phyloP scores from a whole-genome alignment of 148 eudicot species.

The Arctostaphylos glauca region DNA sequence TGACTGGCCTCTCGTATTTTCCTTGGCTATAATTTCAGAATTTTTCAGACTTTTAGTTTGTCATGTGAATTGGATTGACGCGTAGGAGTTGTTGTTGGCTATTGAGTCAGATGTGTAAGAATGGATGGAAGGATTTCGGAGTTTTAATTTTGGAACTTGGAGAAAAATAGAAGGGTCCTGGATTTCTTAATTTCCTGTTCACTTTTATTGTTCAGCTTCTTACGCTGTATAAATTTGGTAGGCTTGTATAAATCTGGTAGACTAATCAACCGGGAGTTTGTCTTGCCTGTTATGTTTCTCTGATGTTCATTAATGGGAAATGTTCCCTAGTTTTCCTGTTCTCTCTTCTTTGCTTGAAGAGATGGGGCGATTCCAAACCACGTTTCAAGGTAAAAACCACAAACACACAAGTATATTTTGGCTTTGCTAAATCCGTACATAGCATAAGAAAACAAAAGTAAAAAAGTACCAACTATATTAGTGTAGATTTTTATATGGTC shows the following conservation, averaged over 20 bases:
- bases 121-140: neutral
- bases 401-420: too few relatives aligned
- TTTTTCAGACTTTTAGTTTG: neutral
- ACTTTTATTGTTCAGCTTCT: neutral
- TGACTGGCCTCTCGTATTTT: neutral
- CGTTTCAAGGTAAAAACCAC: neutral
- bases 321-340: neutral
- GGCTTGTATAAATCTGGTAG: neutral
- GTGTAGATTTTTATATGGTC: too few relatives aligned
- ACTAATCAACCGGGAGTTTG: too few relatives aligned
- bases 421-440: too few relatives aligned
- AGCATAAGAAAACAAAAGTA: too few relatives aligned
- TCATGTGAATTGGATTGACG: slow-evolving; percentile 3
- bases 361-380: neutral
- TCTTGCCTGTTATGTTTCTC: neutral
- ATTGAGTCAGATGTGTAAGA: neutral
- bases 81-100: slow-evolving; percentile 7
- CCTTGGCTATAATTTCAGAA: neutral
- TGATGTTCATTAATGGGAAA: neutral
- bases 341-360: neutral
- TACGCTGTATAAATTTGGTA: neutral
- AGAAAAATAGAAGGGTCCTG: neutral
- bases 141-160: neutral
- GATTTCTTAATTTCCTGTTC: neutral
- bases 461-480: too few relatives aligned